Evolutionary conservation across 768 basidiomycete genomes (phyloP).

Genomic region (Lactifluus piperatus): DNA sequence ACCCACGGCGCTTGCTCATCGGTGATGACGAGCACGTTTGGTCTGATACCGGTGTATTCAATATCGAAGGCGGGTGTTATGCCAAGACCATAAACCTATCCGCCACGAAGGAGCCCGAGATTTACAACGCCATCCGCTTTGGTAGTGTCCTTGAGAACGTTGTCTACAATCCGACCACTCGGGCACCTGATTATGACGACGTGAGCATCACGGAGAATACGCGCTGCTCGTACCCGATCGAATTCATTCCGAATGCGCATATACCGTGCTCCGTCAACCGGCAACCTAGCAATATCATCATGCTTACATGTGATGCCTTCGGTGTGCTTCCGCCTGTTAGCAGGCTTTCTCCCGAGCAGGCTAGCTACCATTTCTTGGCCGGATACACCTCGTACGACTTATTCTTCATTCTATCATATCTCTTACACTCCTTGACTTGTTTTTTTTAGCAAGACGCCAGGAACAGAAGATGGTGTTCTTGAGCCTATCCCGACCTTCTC

Average conservation of each 20-base stretch:
- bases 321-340: slow-evolving; percentile 96
- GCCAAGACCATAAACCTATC: slow-evolving; percentile 98
- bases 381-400: slow-evolving; percentile 82
- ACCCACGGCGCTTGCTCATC: slow-evolving; percentile 87
- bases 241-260: slow-evolving; percentile 90
- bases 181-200: slow-evolving; percentile 91
- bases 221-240: slow-evolving; percentile 98
- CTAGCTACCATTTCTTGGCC: slow-evolving; percentile 95
- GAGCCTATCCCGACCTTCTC: slow-evolving; percentile 99
- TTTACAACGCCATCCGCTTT: slow-evolving; percentile 89
- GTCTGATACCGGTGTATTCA: slow-evolving; percentile 98
- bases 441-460: slow-evolving; percentile 81
- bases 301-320: slow-evolving; percentile 97
- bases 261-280: slow-evolving; percentile 83
- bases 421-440: background rate
- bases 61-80: slow-evolving; percentile 99
- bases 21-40: slow-evolving; percentile 99
- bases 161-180: slow-evolving; percentile 81
- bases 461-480: slow-evolving; percentile 94
- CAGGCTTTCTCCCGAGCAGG: slow-evolving; percentile 87
- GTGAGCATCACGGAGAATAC: slow-evolving; percentile 98
- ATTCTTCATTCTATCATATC: background rate
- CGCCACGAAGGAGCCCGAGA: slow-evolving; percentile 96
- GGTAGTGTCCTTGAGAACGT: slow-evolving; percentile 99
- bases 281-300: slow-evolving; percentile 92